A percentile compares a stretch with the other conserved stretches of the same genome.
These are phyloP conservation scores for Mycena capillaripes DNA, from an alignment of 768 basidiomycete species.

Conservation along the genomic window DNA sequence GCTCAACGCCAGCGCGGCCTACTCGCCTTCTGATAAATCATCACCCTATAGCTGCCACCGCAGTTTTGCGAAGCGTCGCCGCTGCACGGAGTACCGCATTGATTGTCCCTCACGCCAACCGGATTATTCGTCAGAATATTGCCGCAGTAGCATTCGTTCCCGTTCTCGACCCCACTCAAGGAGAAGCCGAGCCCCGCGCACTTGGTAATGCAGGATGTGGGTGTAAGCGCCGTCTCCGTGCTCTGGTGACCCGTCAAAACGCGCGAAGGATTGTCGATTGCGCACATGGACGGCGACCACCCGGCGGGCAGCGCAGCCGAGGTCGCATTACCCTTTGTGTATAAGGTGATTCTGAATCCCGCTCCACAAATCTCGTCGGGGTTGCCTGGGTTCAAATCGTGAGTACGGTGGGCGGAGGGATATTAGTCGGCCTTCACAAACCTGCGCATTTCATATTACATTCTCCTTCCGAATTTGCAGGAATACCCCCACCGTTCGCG, in stretches of 20 bases:
- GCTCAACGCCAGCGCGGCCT: background rate
- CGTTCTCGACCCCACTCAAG: slow-evolving; percentile 27
- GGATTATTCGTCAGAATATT: slow-evolving; percentile 27
- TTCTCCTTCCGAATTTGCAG: slow-evolving; percentile 32
- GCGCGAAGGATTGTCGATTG: slow-evolving; percentile 24
- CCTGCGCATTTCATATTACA: slow-evolving; percentile 56
- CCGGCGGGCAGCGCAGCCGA: slow-evolving; percentile 41
- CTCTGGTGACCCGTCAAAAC: slow-evolving; percentile 18
- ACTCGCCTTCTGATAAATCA: slow-evolving; percentile 27
- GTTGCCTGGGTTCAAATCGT: slow-evolving; percentile 45
- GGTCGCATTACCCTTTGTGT: slow-evolving; percentile 55
- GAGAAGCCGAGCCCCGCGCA: slow-evolving; percentile 11
- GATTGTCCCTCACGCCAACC: slow-evolving; percentile 17
- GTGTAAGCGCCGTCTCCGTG: slow-evolving; percentile 21
- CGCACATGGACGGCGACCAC: slow-evolving; percentile 31
- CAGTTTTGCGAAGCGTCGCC: slow-evolving; percentile 30
- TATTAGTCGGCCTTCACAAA: background rate
- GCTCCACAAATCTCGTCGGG: slow-evolving; percentile 57
- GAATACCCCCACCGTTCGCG: slow-evolving; percentile 28
- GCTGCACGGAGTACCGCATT: slow-evolving; percentile 18
- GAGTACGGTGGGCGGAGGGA: background rate
- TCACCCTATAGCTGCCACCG: slow-evolving; percentile 19
- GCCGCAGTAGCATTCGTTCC: slow-evolving; percentile 30
- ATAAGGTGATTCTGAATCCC: slow-evolving; percentile 55
- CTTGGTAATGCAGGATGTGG: slow-evolving; percentile 26